Conservation (phyloP, 306 rosid species). For the Lathyrus oleraceus region DNA sequence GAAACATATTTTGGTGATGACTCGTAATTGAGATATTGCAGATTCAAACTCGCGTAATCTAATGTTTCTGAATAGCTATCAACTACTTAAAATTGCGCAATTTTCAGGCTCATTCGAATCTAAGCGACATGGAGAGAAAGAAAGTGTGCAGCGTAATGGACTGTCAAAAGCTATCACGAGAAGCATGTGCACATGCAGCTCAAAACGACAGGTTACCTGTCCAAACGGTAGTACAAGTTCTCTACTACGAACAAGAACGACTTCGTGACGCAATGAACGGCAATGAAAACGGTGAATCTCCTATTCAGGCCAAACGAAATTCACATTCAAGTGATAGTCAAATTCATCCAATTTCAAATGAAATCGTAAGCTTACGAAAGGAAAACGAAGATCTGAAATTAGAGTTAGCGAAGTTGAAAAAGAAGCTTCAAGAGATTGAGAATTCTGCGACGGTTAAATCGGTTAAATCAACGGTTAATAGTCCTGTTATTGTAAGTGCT, state of each 20-base stretch:
- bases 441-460: constrained; percentile 36
- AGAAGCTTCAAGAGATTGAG: constrained; percentile 71
- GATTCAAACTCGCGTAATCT: too few relatives aligned
- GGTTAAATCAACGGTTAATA: constrained; percentile 40
- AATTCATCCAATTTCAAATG: constrained; percentile 52
- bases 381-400: constrained; percentile 73
- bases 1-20: background rate
- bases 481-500: constrained; percentile 46
- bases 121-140: constrained; percentile 93
- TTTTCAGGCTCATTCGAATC: constrained; percentile 83
- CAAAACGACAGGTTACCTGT: constrained; percentile 94
- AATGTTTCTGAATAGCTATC: too few relatives aligned
- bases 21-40: too few relatives aligned
- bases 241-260: constrained; percentile 86
- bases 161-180: constrained; percentile 87
- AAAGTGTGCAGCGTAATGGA: constrained; percentile 94
- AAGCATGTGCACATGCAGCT: constrained; percentile 96
- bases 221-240: constrained; percentile 94
- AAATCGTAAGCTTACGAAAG: constrained; percentile 58
- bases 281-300: constrained; percentile 44
- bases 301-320: constrained; percentile 47
- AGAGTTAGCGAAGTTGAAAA: constrained; percentile 77
- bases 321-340: constrained; percentile 49
- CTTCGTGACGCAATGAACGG: constrained; percentile 80
- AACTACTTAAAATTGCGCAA: constrained; percentile 9